Percentiles rank a stretch among this genome's conserved stretches.
Evolutionary conservation across 192 early-diverging fungal species (phyloP).

Genomic region (Jimgerdemannia lactiflua): DNA sequence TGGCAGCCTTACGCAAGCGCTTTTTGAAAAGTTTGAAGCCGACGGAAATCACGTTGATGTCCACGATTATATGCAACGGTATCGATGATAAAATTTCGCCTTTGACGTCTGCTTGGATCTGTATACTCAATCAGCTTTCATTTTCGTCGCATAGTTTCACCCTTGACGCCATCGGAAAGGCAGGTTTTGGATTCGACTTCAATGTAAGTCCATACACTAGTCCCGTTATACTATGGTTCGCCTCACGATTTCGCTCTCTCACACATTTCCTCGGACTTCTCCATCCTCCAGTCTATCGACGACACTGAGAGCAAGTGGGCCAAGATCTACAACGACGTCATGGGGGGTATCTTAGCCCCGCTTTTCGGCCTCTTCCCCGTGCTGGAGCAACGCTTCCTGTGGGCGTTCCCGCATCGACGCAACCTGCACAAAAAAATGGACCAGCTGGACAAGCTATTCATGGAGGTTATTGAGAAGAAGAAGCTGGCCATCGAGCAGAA

Average conservation of each 20-base stretch:
- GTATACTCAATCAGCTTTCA: background rate
- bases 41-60: constrained; percentile 5
- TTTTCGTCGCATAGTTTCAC: constrained; percentile 2
- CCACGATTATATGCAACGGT: constrained; percentile 13
- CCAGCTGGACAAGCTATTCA: constrained; percentile 8
- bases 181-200: constrained; percentile 32
- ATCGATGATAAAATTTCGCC: background rate
- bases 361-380: constrained; percentile 14
- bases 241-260: background rate
- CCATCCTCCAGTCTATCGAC: constrained; percentile 8
- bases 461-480: constrained; percentile 22
- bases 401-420: constrained; percentile 12
- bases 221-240: background rate
- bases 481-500: background rate
- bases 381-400: constrained; percentile 1
- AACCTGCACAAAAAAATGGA: constrained; percentile 3
- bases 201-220: constrained; percentile 3
- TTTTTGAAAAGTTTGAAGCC: constrained; percentile 14
- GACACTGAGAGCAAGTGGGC: constrained; percentile 17
- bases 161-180: constrained; percentile 26
- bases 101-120: background rate
- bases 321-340: constrained; percentile 14
- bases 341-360: constrained; percentile 6
- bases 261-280: background rate
- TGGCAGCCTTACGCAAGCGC: constrained; percentile 6